phyloP scores from a whole-genome alignment of 305 asterid genomes.

The Solanum hybrid region DNA sequence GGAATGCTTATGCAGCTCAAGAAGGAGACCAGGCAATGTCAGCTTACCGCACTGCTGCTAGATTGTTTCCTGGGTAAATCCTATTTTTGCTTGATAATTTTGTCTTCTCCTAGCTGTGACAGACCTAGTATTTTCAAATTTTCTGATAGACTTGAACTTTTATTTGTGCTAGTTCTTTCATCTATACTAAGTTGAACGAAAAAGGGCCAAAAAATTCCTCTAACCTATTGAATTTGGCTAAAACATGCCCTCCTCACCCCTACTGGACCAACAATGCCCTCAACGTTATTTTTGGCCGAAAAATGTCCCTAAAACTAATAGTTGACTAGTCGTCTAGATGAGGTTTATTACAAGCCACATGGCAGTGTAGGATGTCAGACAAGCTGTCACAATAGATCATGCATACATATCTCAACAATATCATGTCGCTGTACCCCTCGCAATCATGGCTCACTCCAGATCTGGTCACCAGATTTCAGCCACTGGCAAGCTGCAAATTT shows the following conservation, averaged over 20 bases:
- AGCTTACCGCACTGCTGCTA: constrained; percentile 98
- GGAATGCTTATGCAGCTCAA: constrained; percentile 92
- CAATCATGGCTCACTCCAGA: background rate
- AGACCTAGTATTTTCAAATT: background rate
- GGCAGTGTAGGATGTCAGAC: background rate
- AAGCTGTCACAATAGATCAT: no score
- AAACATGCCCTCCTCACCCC: background rate
- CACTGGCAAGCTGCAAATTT: background rate
- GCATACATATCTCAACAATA: no score
- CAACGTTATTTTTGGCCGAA: background rate
- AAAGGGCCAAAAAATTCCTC: background rate
- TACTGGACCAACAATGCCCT: background rate
- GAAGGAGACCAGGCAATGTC: constrained; percentile 99
- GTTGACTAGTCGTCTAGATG: background rate
- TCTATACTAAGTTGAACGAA: background rate
- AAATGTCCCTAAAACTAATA: background rate
- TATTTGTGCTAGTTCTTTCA: background rate
- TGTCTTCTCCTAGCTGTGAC: background rate
- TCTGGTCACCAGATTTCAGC: background rate
- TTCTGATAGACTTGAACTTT: background rate
- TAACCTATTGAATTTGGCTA: background rate
- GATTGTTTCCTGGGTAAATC: constrained; percentile 92
- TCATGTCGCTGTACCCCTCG: background rate
- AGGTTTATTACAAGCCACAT: background rate
- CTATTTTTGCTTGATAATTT: background rate